Percentiles rank a stretch among this genome's conserved stretches.
Evolutionary conservation across 345 rosid species (phyloP).

Genomic region (Limnanthes douglasii): DNA sequence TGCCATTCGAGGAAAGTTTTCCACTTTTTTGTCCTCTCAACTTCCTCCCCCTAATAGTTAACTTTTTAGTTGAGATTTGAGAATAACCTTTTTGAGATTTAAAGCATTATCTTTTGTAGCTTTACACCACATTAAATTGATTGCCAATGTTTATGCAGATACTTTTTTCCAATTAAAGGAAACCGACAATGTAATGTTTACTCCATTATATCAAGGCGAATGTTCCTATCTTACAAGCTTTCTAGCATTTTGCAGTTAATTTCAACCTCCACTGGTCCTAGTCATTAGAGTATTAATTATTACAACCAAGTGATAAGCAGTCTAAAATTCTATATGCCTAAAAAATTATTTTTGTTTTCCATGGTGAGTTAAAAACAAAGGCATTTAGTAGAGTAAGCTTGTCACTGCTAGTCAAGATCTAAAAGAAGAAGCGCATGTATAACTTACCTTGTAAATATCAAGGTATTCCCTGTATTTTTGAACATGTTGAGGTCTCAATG

Average conservation of each 20-base stretch:
- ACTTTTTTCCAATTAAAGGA: not conserved
- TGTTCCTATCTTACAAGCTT: not conserved
- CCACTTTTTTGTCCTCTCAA: slow-evolving; percentile 70
- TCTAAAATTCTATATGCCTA: not conserved
- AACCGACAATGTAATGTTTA: too few relatives aligned
- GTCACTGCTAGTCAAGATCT: not conserved
- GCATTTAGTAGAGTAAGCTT: not conserved
- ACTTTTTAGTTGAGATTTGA: not conserved
- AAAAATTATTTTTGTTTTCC: not conserved
- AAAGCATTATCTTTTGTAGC: not conserved
- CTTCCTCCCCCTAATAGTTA: slow-evolving; percentile 98
- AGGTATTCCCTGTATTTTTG: slow-evolving; percentile 63
- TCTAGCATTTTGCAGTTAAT: not conserved
- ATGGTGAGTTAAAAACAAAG: not conserved
- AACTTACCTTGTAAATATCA: slow-evolving; percentile 48
- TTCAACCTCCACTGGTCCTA: not conserved
- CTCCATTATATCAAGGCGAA: too few relatives aligned
- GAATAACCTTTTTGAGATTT: not conserved
- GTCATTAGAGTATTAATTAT: not conserved
- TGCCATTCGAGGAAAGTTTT: slow-evolving; percentile 47
- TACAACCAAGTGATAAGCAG: not conserved
- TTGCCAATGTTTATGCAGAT: not conserved
- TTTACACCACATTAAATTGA: not conserved
- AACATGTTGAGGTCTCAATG: slow-evolving; percentile 90
- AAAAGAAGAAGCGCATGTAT: not conserved